Percentiles rank a stretch among this genome's conserved stretches.
These are phyloP conservation scores for Aaosphaeria pasadenensis DNA, from an alignment of 2,329 filamentous ascomycete species.

Conservation along the genomic window DNA sequence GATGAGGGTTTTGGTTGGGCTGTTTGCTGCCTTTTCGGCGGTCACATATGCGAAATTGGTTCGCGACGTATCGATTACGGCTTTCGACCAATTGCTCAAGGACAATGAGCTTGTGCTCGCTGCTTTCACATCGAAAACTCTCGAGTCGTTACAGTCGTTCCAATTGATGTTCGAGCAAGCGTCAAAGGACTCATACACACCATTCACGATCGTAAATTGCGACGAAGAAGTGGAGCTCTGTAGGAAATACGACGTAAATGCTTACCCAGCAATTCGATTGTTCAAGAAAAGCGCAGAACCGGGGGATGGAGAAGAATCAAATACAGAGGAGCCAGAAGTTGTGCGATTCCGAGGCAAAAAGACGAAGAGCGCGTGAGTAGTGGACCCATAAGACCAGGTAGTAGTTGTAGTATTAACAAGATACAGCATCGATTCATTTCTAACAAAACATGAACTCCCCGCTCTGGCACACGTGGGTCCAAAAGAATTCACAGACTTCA, in stretches of 20 bases:
- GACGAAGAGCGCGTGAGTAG: constrained; percentile 1
- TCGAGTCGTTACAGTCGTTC: constrained; percentile 9
- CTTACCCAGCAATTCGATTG: constrained; percentile 17
- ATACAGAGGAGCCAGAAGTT: not conserved
- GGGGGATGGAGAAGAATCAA: not conserved
- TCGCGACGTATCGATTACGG: constrained; percentile 1
- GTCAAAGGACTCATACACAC: constrained; percentile 5
- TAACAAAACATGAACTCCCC: constrained; percentile 11
- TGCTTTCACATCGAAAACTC: constrained; percentile 13
- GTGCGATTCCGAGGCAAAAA: constrained; percentile 15
- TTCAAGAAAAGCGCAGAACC: constrained; percentile 6
- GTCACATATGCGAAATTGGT: not conserved
- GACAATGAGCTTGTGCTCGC: constrained; percentile 7
- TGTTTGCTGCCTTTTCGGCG: too few species aligned
- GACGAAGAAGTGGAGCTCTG: constrained; percentile 14
- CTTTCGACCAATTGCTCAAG: constrained; percentile 6
- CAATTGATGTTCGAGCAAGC: constrained; percentile 8
- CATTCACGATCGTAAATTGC: constrained; percentile 15
- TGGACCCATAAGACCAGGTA: not conserved
- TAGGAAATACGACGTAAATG: constrained; percentile 16
- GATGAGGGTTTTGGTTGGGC: too few species aligned
- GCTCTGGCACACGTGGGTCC: constrained; percentile 5
- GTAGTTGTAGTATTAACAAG: not conserved
- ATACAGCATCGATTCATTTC: constrained; percentile 10
- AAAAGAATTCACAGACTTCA: constrained; percentile 5